Conservation (phyloP, 306 rosid genomes). For the Quercus berberidifolia region DNA sequence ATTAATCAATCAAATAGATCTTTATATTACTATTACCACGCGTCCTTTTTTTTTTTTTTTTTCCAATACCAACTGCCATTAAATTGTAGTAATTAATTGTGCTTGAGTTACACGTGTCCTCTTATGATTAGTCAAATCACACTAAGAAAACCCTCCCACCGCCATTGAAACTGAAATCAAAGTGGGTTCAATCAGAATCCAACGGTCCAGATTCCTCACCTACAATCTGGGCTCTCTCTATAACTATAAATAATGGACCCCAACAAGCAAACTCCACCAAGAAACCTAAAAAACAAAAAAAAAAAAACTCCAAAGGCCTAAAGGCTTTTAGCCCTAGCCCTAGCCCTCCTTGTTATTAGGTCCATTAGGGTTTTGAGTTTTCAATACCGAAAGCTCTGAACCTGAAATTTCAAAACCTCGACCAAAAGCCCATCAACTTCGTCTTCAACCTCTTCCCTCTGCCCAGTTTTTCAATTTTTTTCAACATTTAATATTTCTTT, state of each 20-base stretch:
- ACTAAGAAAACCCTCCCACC: neutral
- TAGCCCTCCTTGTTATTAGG: constrained; percentile 17
- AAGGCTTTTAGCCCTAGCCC: constrained; percentile 8
- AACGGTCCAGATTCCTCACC: constrained; percentile 1
- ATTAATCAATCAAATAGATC: no score
- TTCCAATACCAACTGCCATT: no score
- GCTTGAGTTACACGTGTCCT: neutral
- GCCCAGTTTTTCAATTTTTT: neutral
- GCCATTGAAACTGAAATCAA: neutral
- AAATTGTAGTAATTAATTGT: no score
- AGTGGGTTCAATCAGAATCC: neutral
- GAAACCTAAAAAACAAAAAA: neutral
- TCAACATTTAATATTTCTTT: neutral
- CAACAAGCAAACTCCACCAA: neutral
- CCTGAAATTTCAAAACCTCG: neutral
- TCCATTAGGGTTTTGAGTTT: constrained; percentile 48
- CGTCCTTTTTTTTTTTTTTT: no score
- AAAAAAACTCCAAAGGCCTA: constrained; percentile 12
- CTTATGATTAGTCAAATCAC: neutral
- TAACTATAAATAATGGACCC: neutral
- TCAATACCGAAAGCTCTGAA: constrained; percentile 21
- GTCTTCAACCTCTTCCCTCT: constrained; percentile 27
- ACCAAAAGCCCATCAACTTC: constrained; percentile 37
- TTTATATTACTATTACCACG: neutral
- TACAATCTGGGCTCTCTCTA: neutral